phyloP scores from a whole-genome alignment of 306 rosid genomes.

The Crotalaria pallida region DNA sequence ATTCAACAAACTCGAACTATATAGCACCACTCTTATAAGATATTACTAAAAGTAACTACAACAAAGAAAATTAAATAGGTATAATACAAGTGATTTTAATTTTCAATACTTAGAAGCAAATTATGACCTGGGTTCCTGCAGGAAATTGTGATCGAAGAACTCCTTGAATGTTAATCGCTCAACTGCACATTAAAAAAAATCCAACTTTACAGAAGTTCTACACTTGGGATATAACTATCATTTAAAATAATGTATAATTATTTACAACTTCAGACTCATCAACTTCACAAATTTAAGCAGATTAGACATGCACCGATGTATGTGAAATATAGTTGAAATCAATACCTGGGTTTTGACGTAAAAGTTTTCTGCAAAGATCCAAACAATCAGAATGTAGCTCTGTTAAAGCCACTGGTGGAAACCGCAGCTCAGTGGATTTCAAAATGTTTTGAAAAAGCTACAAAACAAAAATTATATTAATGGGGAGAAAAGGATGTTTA shows the following conservation, averaged over 20 bases:
- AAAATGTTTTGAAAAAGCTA: slow-evolving; percentile 91
- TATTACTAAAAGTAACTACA: slow-evolving; percentile 12
- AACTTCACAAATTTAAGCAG: background rate
- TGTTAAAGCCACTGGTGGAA: slow-evolving; percentile 64
- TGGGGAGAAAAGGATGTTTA: background rate
- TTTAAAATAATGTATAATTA: slow-evolving; percentile 7
- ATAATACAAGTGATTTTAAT: background rate
- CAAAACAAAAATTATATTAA: slow-evolving; percentile 25
- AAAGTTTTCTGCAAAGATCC: slow-evolving; percentile 88
- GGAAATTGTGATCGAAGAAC: slow-evolving; percentile 74
- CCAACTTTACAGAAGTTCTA: slow-evolving; percentile 25
- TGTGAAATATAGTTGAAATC: slow-evolving; percentile 18
- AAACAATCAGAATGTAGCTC: slow-evolving; percentile 70
- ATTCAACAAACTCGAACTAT: no score
- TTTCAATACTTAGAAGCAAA: background rate
- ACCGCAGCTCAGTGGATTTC: slow-evolving; percentile 58
- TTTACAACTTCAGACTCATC: slow-evolving; percentile 6
- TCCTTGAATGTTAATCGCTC: slow-evolving; percentile 83
- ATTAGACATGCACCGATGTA: slow-evolving; percentile 4
- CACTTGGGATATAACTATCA: slow-evolving; percentile 21
- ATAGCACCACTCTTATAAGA: no score
- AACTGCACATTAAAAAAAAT: slow-evolving; percentile 58
- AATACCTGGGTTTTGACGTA: slow-evolving; percentile 83
- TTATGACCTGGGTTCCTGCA: slow-evolving; percentile 56
- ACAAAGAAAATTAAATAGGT: background rate